Base-by-base conservation (phyloP, 805 yeast genomes). In the Monosporozyma yasuniensis region DNA sequence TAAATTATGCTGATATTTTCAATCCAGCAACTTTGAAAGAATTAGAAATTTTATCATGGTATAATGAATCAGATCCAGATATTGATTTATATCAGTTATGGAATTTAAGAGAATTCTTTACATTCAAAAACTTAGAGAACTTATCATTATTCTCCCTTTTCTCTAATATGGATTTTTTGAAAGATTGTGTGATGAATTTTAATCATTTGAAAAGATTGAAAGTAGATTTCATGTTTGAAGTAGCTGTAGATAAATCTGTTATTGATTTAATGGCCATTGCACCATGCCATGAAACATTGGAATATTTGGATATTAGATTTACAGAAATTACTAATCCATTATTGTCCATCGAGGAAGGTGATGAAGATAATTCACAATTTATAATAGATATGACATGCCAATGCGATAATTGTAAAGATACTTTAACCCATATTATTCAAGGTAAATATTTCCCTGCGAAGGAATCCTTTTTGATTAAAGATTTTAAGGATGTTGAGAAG, bases 1-100 rank as follows among this genome's bases (percentile, higher is more conserved):
- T 49, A 1, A 59, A 51, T 22, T 60, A 61, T 50, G 53, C 52
- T 27, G 68, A 68, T 37, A 50, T 71, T 0, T 68, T 71, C 48
- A 70, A 70, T 52, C 48, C 54, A 0, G 48, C 53, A 3, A 43
- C 46, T 14, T 53, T 71, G 47, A 59, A 64, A 49, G 58, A 58
- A 11, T 52, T 71, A 19, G 66, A 69, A 12, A 59, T 71, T 9
- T 58, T 69, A 10, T 70, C 74, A 7, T 71, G 75, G 75, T 68
- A 61, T 52, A 66, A 63, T 44, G 44, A 46, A 14, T 46, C 23
- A 12, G 53, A 52, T n/a, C 9, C 50, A 3, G 55, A 53, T 28
- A 8, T 48, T 8, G 52, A 59, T 39, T 35, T 63, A 32, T 63
- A 62, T 50, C 52, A 52, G 12, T 21, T 51, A 34, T 65, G 64